Base-by-base conservation (phyloP, 371 early-diverging fungal species). In the Dipsacomyces acuminosporus region DNA sequence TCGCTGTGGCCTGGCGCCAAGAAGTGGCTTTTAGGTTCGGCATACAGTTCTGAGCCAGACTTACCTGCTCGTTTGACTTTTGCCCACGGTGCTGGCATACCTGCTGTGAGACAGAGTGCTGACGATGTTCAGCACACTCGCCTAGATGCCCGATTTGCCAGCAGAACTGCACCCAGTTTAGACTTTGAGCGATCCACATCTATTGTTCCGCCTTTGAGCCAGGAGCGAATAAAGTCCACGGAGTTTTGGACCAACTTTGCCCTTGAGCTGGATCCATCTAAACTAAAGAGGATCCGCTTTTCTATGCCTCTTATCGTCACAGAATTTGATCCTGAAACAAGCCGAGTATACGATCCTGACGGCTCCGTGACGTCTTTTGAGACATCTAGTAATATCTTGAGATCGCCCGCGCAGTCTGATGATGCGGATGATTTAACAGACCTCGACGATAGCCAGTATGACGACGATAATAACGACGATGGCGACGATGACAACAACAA, bases 271-370 rank as follows among this genome's bases (percentile, higher is more conserved):
- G 63, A 71, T 22, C 67, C 72, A 1, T 57, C 59, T n/a, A 54
- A 52, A 21, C 61, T 71, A 20, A 61, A 56, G 26, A 61, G 72
- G 24, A 67, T 66, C 18, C 72, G 72, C 43, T 71, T 71, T 35
- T 71, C 72, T 2, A 62, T 71, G 62, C 72, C 72, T 15, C 58
- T 67, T n/a, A 71, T 64, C 22, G 63, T 71, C 24, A 71, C 72
- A 19, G 72, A 71, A 42, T 71, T 66, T 41, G 61, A 58, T 42
- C 61, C 66, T 3, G 62, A 65, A 7, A 56, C 48, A 7, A 54
- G 56, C 41, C 56, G 58, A 11, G 51, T 55, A 14, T 71, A 51
- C 20, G 57, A 44, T 56, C 4, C 59, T 15, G 55, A 54, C 11
- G 45, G 43, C 15, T 35, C 54, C 7, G 45, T 22, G 14, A 56